phyloP scores from a whole-genome alignment of 192 early-diverging fungal genomes.

The Umbelopsis sp. region DNA sequence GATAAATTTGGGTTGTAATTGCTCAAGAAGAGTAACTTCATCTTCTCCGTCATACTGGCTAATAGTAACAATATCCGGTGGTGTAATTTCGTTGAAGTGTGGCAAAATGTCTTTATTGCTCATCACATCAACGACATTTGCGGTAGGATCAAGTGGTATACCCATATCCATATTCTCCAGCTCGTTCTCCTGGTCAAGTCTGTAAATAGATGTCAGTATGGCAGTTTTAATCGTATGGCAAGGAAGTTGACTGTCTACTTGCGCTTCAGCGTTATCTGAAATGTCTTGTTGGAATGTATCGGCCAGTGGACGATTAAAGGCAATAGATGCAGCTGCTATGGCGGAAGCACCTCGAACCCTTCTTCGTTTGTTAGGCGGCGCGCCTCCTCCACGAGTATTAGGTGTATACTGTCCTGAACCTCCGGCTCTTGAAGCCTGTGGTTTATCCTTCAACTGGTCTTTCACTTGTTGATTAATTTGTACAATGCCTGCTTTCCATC shows the following conservation, averaged over 20 bases:
- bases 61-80: conserved; percentile 53
- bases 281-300: conserved; percentile 24
- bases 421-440: neutral
- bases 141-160: neutral
- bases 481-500: conserved; percentile 67
- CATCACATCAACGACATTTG: neutral
- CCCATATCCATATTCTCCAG: neutral
- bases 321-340: conserved; percentile 31
- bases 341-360: conserved; percentile 50
- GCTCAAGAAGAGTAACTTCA: conserved; percentile 67
- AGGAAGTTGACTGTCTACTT: neutral
- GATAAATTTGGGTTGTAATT: conserved; percentile 74
- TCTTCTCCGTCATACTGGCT: conserved; percentile 61
- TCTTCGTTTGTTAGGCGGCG: conserved; percentile 54
- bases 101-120: conserved; percentile 38
- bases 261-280: conserved; percentile 46
- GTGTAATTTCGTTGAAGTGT: conserved; percentile 49
- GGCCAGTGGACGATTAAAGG: conserved; percentile 38
- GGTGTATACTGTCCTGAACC: neutral
- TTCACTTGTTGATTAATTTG: conserved; percentile 28
- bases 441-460: neutral
- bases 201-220: neutral
- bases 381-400: neutral
- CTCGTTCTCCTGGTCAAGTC: neutral
- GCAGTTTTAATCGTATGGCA: neutral